Evolutionary conservation across 176 grass and related monocot genomes (phyloP).

Genomic region (Lolium rigidum): DNA sequence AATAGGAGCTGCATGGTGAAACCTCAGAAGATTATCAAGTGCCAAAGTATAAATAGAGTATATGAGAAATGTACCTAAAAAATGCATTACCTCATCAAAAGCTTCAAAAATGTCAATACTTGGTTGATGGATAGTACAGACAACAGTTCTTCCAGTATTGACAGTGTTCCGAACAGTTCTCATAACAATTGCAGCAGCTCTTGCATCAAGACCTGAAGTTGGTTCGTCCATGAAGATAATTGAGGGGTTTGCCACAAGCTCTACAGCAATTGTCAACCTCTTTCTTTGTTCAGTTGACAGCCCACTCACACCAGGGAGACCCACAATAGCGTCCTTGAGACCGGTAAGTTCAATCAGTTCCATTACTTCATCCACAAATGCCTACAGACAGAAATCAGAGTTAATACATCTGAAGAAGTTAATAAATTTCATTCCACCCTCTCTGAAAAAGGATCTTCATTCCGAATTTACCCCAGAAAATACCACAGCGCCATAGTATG

Average conservation of each 20-base stretch:
- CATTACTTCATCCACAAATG: constrained; percentile 85
- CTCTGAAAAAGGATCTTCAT: constrained; percentile 17
- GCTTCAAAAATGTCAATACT: constrained; percentile 92
- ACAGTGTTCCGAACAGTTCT: constrained; percentile 81
- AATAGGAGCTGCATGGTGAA: constrained; percentile 66
- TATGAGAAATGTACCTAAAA: constrained; percentile 4
- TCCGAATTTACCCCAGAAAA: constrained; percentile 18
- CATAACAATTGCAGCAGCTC: constrained; percentile 90
- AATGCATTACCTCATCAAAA: constrained; percentile 73
- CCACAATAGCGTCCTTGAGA: constrained; percentile 70
- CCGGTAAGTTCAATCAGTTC: constrained; percentile 70
- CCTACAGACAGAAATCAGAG: constrained; percentile 40
- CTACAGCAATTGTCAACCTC: constrained; percentile 74
- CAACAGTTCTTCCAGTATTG: constrained; percentile 79
- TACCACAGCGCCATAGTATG: constrained; percentile 10
- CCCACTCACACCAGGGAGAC: constrained; percentile 69
- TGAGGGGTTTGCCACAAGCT: constrained; percentile 73
- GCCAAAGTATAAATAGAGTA: constrained; percentile 7
- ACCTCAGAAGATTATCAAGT: constrained; percentile 20
- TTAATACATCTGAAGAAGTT: constrained; percentile 36
- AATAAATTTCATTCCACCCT: constrained; percentile 32
- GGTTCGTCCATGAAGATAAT: constrained; percentile 92
- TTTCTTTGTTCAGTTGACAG: constrained; percentile 90
- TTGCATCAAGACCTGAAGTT: constrained; percentile 84
- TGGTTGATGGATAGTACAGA: constrained; percentile 89